A percentile compares a stretch with the other conserved stretches of the same genome.
Conservation (phyloP, 352 stramenopile genomes). For the Globisporangium okanoganense region DNA sequence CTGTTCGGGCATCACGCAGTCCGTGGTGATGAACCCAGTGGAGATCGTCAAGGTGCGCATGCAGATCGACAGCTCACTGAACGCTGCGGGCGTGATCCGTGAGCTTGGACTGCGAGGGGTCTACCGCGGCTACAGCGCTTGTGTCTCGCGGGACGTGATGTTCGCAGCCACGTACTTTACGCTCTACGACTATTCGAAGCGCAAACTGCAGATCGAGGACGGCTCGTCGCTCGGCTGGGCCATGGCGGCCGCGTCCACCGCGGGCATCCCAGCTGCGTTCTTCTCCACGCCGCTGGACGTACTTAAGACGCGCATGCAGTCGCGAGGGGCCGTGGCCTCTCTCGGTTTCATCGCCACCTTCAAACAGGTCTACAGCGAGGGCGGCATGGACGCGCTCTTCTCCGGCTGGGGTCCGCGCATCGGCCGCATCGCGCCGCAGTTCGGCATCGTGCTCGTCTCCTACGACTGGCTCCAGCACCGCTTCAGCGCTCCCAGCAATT, state of each 20-base stretch:
- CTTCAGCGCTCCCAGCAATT: constrained; percentile 25
- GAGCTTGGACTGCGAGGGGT: constrained; percentile 60
- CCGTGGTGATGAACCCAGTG: constrained; percentile 80
- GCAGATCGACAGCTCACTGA: constrained; percentile 75
- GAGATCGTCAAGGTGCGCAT: constrained; percentile 84
- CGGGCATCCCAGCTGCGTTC: constrained; percentile 71
- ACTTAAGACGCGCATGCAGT: constrained; percentile 82
- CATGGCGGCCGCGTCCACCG: constrained; percentile 64
- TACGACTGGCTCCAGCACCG: constrained; percentile 79
- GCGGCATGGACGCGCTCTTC: constrained; percentile 54
- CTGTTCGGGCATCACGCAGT: constrained; percentile 64
- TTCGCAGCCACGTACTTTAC: constrained; percentile 81
- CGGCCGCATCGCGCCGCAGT: constrained; percentile 73
- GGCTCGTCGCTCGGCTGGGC: constrained; percentile 66
- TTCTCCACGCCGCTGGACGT: constrained; percentile 74
- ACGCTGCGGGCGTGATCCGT: constrained; percentile 42
- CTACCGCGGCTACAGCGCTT: constrained; percentile 74
- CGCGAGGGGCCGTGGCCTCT: constrained; percentile 35
- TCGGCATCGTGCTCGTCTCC: constrained; percentile 76
- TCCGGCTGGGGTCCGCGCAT: constrained; percentile 67
- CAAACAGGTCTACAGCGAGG: constrained; percentile 43
- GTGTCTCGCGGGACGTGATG: constrained; percentile 63
- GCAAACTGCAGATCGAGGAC: constrained; percentile 55
- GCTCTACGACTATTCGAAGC: constrained; percentile 73
- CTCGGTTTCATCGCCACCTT: constrained; percentile 49